These are phyloP conservation scores for Chamaecrista fasciculata DNA, from an alignment of 306 rosid genomes.

Conservation along the genomic window DNA sequence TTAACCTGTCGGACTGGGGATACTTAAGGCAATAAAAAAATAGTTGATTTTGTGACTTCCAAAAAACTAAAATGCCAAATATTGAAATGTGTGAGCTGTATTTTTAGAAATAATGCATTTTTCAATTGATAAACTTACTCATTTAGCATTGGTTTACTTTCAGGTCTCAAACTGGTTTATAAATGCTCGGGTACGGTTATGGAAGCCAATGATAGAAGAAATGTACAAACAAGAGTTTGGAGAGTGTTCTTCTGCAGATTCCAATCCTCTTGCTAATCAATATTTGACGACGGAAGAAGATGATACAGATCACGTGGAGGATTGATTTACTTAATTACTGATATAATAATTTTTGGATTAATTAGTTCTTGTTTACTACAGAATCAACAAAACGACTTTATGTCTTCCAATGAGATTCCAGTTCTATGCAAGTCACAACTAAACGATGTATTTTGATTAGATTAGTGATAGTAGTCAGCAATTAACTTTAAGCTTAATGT, in stretches of 20 bases:
- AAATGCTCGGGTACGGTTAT: conserved; percentile 79
- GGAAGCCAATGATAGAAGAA: conserved; percentile 96
- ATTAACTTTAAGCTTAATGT: neutral
- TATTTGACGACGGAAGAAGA: conserved; percentile 48
- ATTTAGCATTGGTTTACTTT: no score
- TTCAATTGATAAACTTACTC: no score
- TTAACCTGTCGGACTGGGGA: no score
- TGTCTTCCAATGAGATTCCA: neutral
- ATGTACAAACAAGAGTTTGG: conserved; percentile 89
- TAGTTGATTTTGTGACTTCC: no score
- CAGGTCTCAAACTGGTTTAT: conserved; percentile 93
- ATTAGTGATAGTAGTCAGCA: neutral
- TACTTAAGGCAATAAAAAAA: no score
- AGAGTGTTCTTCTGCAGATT: conserved; percentile 69
- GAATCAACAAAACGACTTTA: conserved; percentile 15
- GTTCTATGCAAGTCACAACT: no score
- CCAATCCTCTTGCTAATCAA: conserved; percentile 47
- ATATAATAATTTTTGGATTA: neutral
- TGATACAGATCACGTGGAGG: conserved; percentile 49
- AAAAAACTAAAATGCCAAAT: no score
- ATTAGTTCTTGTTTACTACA: neutral
- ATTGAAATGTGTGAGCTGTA: no score
- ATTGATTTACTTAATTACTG: conserved; percentile 22
- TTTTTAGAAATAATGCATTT: no score
- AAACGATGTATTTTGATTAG: no score